Conservation (phyloP, 352 stramenopile species). For the Thraustotheca clavata region DNA sequence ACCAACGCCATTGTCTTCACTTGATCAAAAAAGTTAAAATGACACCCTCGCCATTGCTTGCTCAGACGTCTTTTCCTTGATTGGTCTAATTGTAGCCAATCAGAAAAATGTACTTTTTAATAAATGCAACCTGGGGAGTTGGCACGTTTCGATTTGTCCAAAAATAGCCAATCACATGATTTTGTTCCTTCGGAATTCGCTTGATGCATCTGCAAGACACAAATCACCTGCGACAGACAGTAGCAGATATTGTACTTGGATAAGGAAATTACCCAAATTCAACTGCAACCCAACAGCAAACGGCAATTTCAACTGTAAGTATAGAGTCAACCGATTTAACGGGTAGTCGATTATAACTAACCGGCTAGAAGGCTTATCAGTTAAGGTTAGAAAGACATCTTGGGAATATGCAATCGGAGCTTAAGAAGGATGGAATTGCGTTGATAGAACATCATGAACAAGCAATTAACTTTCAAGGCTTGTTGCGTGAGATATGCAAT, state of each 20-base stretch:
- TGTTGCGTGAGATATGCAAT: constrained; percentile 17
- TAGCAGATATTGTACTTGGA: too few relatives aligned
- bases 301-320: too few relatives aligned
- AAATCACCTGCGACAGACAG: too few relatives aligned
- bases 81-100: neutral
- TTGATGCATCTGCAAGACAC: too few relatives aligned
- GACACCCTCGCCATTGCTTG: neutral
- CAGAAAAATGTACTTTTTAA: neutral
- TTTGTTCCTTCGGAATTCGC: too few relatives aligned
- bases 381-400: too few relatives aligned
- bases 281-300: too few relatives aligned
- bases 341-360: too few relatives aligned
- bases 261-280: too few relatives aligned
- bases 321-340: too few relatives aligned
- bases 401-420: too few relatives aligned
- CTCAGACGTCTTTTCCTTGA: neutral
- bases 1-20: constrained; percentile 7
- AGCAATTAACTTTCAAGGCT: neutral
- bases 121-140: neutral
- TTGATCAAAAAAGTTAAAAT: neutral
- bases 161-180: constrained; percentile 1
- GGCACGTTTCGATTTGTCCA: neutral
- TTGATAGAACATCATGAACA: constrained; percentile 8
- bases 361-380: too few relatives aligned
- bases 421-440: constrained; percentile 2